These are phyloP conservation scores for Wickerhamiella occidentalis DNA, from an alignment of 805 yeast species.

Conservation along the genomic window DNA sequence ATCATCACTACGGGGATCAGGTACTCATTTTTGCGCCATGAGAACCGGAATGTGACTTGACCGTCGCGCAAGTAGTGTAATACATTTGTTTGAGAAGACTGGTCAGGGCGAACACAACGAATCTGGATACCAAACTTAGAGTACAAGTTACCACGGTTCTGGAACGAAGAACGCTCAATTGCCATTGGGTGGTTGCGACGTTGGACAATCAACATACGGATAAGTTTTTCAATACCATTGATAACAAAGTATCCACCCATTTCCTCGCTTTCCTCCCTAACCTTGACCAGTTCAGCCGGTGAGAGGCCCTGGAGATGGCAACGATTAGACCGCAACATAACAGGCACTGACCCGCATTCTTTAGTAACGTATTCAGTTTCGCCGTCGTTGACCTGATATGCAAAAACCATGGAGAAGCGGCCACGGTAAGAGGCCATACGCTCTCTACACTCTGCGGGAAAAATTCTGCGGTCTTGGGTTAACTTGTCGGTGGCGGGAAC, in stretches of 20 bases:
- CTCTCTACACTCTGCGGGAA: slow-evolving; percentile 84
- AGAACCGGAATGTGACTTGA: slow-evolving; percentile 88
- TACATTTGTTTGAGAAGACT: slow-evolving; percentile 95
- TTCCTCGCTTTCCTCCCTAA: slow-evolving; percentile 87
- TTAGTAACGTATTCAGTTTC: slow-evolving; percentile 67
- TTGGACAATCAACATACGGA: slow-evolving; percentile 96
- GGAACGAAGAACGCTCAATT: slow-evolving; percentile 84
- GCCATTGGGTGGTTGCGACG: slow-evolving; percentile 98
- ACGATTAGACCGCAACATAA: slow-evolving; percentile 82
- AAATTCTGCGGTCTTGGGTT: slow-evolving; percentile 63
- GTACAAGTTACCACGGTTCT: slow-evolving; percentile 86
- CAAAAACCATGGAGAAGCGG: slow-evolving; percentile 60
- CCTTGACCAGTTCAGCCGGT: slow-evolving; percentile 66
- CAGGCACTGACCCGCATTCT: slow-evolving; percentile 83
- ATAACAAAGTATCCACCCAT: slow-evolving; percentile 93
- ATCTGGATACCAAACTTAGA: slow-evolving; percentile 87
- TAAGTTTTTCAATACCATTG: slow-evolving; percentile 91
- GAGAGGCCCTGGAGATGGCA: slow-evolving; percentile 80
- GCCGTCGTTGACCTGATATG: slow-evolving; percentile 82
- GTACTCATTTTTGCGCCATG: slow-evolving; percentile 95
- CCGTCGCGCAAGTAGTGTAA: slow-evolving; percentile 92
- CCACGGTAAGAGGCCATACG: slow-evolving; percentile 75
- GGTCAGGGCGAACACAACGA: slow-evolving; percentile 90
- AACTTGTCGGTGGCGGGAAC: slow-evolving; percentile 60
- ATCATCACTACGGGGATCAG: slow-evolving; percentile 88